Percentiles rank a stretch among this genome's conserved stretches.
Conservation (phyloP, 2,329 filamentous ascomycete species). For the Colletotrichum gigasporum region DNA sequence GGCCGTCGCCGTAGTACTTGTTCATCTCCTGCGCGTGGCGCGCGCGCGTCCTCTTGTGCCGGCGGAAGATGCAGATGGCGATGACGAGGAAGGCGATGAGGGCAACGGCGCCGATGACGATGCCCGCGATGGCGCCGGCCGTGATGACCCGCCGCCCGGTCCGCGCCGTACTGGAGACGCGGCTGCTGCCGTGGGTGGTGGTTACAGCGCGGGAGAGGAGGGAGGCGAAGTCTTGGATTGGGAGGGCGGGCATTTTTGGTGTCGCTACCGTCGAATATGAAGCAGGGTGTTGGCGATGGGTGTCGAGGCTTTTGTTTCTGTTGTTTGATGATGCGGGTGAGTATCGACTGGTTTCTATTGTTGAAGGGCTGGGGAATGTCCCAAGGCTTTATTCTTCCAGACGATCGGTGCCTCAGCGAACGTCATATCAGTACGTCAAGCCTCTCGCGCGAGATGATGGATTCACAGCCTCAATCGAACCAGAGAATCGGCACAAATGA, state of each 20-base stretch:
- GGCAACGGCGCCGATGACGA: not conserved
- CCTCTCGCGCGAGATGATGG: not conserved
- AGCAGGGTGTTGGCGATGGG: too few relatives aligned
- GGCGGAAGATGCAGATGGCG: not conserved
- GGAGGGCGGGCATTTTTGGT: conserved; percentile 13
- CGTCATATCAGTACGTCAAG: not conserved
- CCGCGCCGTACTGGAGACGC: not conserved
- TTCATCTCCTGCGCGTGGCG: conserved; percentile 20
- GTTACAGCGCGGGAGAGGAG: not conserved
- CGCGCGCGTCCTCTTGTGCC: not conserved
- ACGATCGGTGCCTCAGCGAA: not conserved
- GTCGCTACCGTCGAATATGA: too few relatives aligned
- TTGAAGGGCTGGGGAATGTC: too few relatives aligned
- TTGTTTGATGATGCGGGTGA: too few relatives aligned
- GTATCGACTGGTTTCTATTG: too few relatives aligned
- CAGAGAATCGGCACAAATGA: conserved; percentile 4
- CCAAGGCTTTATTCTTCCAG: not conserved
- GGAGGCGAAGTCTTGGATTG: not conserved
- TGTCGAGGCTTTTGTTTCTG: not conserved
- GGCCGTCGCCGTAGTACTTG: conserved; percentile 24
- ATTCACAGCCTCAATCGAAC: not conserved
- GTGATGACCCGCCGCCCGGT: too few relatives aligned
- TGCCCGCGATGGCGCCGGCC: conserved; percentile 25
- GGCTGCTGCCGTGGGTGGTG: not conserved
- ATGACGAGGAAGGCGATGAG: not conserved